A percentile compares a stretch with the other conserved stretches of the same genome.
Conservation (phyloP, 345 rosid species). For the Microcos paniculata region DNA sequence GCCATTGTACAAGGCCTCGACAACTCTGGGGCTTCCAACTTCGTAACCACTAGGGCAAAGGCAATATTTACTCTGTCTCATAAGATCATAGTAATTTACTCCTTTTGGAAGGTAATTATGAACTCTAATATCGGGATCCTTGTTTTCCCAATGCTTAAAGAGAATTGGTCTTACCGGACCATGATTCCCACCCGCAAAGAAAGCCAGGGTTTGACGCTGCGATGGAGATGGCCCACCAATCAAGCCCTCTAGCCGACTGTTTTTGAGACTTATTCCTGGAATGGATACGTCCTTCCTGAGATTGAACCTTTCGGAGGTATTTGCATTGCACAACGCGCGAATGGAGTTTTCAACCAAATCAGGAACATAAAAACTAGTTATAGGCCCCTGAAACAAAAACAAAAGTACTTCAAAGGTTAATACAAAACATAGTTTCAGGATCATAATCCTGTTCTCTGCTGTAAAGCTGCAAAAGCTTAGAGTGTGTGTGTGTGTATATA, state of each 20-base stretch:
- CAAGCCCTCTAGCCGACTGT: conserved; percentile 45
- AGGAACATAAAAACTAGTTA: conserved; percentile 55
- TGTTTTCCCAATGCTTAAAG: conserved; percentile 77
- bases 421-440: no score
- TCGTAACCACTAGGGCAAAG: conserved; percentile 90
- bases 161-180: conserved; percentile 74
- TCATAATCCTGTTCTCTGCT: conserved; percentile 52
- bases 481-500: no score
- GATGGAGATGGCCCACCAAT: conserved; percentile 80
- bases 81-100: conserved; percentile 56
- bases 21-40: conserved; percentile 87
- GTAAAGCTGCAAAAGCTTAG: no score
- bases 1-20: conserved; percentile 77
- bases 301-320: conserved; percentile 74
- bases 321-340: conserved; percentile 78
- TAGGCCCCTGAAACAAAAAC: conserved; percentile 42
- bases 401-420: background rate
- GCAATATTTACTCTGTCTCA: conserved; percentile 77
- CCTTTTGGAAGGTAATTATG: conserved; percentile 72
- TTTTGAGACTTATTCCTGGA: conserved; percentile 67
- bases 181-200: conserved; percentile 84
- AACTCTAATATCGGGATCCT: conserved; percentile 60
- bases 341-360: conserved; percentile 52
- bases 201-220: conserved; percentile 59
- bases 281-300: conserved; percentile 71